These are phyloP conservation scores for Flammula alnicola DNA, from an alignment of 1,284 basidiomycete genomes.

Conservation along the genomic window DNA sequence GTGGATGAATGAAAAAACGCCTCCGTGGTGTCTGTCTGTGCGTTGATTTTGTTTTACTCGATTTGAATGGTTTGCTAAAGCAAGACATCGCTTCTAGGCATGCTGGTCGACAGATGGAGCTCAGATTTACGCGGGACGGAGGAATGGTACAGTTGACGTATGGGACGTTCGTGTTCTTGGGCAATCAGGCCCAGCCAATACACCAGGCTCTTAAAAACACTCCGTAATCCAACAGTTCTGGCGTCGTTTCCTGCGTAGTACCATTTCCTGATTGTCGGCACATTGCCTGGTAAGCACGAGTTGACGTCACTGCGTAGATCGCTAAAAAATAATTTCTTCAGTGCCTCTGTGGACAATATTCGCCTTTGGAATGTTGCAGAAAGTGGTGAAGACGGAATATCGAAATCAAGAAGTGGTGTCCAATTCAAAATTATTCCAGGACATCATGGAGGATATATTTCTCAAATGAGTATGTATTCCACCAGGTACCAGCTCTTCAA, in stretches of 20 bases:
- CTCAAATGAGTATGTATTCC: slow-evolving; percentile 76
- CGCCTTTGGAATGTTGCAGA: slow-evolving; percentile 92
- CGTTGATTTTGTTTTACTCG: slow-evolving; percentile 32
- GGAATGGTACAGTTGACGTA: slow-evolving; percentile 91
- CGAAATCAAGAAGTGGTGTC: slow-evolving; percentile 64
- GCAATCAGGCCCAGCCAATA: slow-evolving; percentile 57
- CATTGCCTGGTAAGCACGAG: slow-evolving; percentile 76
- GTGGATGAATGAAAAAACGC: slow-evolving; percentile 87
- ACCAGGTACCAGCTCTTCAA: not conserved
- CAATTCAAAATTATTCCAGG: slow-evolving; percentile 97
- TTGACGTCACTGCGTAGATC: slow-evolving; percentile 12
- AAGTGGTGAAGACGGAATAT: slow-evolving; percentile 66
- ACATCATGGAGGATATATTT: slow-evolving; percentile 93
- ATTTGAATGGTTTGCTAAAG: slow-evolving; percentile 1
- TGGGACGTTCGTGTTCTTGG: slow-evolving; percentile 89
- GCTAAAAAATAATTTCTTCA: slow-evolving; percentile 34
- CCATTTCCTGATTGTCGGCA: slow-evolving; percentile 91
- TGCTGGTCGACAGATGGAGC: slow-evolving; percentile 91
- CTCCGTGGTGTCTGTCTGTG: slow-evolving; percentile 95
- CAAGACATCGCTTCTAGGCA: slow-evolving; percentile 58
- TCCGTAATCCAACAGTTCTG: slow-evolving; percentile 90
- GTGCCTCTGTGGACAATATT: slow-evolving; percentile 93
- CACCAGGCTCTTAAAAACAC: slow-evolving; percentile 79
- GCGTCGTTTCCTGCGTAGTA: slow-evolving; percentile 89
- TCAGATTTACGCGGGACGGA: slow-evolving; percentile 89